A percentile compares a stretch with the other conserved stretches of the same genome.
Conservation (phyloP, 495 filamentous ascomycete species). For the Bombardia bombarda region DNA sequence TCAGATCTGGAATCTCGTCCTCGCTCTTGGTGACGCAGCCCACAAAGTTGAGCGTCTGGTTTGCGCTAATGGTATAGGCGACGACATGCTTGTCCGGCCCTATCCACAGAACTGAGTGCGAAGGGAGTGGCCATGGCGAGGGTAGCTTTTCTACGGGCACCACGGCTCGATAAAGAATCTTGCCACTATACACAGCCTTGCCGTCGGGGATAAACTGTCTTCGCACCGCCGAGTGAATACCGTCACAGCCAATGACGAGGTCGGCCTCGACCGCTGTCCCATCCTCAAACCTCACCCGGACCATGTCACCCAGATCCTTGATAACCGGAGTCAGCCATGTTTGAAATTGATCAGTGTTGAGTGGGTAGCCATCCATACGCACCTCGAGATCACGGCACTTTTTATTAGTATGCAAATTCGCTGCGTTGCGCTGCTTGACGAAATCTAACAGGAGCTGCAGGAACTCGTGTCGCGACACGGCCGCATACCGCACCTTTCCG, state of each 20-base stretch:
- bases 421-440: slow-evolving; percentile 18
- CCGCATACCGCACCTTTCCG: slow-evolving; percentile 13
- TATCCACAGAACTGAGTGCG: slow-evolving; percentile 23
- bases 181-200: slow-evolving; percentile 36
- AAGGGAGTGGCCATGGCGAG: slow-evolving; percentile 17
- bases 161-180: slow-evolving; percentile 39
- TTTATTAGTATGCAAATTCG: slow-evolving; percentile 22
- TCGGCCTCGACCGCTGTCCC: slow-evolving; percentile 16
- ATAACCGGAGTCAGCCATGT: no score
- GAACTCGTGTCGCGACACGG: slow-evolving; percentile 23
- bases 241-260: slow-evolving; percentile 49
- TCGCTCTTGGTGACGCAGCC: slow-evolving; percentile 33
- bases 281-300: slow-evolving; percentile 23
- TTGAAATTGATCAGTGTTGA: no score
- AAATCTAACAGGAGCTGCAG: slow-evolving; percentile 17
- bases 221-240: slow-evolving; percentile 43
- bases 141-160: slow-evolving; percentile 37
- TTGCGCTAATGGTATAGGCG: slow-evolving; percentile 33
- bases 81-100: slow-evolving; percentile 39
- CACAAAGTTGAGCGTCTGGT: slow-evolving; percentile 39
- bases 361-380: no score
- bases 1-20: slow-evolving; percentile 12
- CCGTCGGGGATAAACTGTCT: slow-evolving; percentile 21
- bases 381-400: slow-evolving; percentile 1
- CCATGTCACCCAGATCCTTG: slow-evolving; percentile 8